Evolutionary conservation across 352 stramenopile species (phyloP).

Genomic region (Globisporangium heterothallicum): DNA sequence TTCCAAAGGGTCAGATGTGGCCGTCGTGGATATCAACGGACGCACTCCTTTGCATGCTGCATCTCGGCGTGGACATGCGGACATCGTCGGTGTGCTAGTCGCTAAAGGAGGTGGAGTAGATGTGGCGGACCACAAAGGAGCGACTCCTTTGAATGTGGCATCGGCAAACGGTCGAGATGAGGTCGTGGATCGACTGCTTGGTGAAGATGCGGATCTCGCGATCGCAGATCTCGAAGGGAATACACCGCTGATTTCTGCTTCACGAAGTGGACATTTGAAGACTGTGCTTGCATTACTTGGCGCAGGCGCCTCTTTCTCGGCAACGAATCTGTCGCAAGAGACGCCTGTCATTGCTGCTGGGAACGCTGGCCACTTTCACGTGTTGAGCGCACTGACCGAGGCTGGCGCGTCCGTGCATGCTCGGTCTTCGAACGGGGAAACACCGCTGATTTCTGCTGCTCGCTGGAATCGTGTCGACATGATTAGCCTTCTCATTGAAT

Average conservation of each 20-base stretch:
- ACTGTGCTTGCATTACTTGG: background rate
- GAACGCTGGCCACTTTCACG: background rate
- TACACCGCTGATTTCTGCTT: background rate
- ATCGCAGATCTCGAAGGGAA: background rate
- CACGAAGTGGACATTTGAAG: constrained; percentile 1
- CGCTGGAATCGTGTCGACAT: constrained; percentile 14
- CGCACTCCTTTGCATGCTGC: background rate
- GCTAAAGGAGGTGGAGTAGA: background rate
- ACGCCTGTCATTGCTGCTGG: constrained; percentile 1
- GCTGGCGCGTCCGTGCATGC: constrained; percentile 3
- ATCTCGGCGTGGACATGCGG: background rate
- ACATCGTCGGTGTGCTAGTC: background rate
- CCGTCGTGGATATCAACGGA: background rate
- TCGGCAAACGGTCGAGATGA: background rate
- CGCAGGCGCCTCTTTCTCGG: background rate
- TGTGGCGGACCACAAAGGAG: background rate
- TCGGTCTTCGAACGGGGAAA: constrained; percentile 2
- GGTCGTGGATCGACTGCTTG: background rate
- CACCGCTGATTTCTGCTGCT: constrained; percentile 11
- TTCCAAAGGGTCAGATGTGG: background rate
- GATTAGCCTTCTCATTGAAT: constrained; percentile 16
- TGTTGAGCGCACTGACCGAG: background rate
- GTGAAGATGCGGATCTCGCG: background rate
- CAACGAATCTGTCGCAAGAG: background rate
- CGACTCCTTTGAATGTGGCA: background rate